Conservation (phyloP, 192 early-diverging fungal genomes). For the Ambispora gerdemannii region DNA sequence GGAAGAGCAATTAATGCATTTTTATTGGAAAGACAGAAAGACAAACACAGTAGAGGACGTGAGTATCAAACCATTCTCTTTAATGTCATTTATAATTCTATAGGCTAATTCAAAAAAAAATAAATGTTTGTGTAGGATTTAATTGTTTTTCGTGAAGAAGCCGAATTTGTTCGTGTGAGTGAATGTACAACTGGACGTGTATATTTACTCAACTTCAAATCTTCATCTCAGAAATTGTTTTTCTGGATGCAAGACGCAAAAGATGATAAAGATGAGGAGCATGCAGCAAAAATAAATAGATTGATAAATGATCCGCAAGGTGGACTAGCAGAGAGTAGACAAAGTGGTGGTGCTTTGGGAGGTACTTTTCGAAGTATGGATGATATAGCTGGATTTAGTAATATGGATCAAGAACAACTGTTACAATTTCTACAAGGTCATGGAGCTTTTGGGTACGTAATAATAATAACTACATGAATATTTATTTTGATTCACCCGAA, state of each 20-base stretch:
- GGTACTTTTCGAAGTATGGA: constrained; percentile 21
- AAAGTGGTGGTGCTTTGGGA: constrained; percentile 1
- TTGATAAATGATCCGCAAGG: constrained; percentile 46
- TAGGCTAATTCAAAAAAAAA: too few species aligned
- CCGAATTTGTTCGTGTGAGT: constrained; percentile 51
- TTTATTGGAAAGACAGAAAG: constrained; percentile 76
- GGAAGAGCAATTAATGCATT: constrained; percentile 73
- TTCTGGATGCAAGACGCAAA: constrained; percentile 81
- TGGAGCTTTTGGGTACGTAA: constrained; percentile 21
- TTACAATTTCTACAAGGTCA: constrained; percentile 24
- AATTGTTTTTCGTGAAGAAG: constrained; percentile 77
- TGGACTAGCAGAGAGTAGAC: constrained; percentile 25
- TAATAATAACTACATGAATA: background rate
- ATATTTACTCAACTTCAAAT: constrained; percentile 76
- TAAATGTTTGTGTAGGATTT: constrained; percentile 45
- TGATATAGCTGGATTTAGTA: constrained; percentile 17
- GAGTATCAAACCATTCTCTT: background rate
- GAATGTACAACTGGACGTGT: constrained; percentile 69
- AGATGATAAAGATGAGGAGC: constrained; percentile 53
- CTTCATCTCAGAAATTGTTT: constrained; percentile 72
- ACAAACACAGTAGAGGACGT: constrained; percentile 49
- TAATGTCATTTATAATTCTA: background rate
- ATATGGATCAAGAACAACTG: constrained; percentile 25
- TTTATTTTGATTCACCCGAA: background rate
- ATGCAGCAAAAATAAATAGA: constrained; percentile 56